Percentiles rank a stretch among this genome's conserved stretches.
Conservation (phyloP, 257 asterid species). For the Ajuga chamaepitys region DNA sequence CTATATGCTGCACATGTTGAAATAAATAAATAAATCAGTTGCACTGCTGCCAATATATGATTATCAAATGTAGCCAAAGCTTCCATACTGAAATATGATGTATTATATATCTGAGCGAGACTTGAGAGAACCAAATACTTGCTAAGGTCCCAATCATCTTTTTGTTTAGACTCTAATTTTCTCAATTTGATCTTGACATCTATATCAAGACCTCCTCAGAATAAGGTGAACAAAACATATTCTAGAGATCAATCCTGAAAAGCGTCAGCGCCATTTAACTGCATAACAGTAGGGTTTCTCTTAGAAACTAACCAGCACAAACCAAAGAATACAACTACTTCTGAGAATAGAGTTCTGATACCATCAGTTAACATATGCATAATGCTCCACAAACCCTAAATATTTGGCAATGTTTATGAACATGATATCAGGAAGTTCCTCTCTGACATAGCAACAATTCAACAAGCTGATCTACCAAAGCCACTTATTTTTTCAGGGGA, state of each 20-base stretch:
- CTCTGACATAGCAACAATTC: background rate
- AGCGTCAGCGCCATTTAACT: background rate
- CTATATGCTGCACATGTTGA: conserved; percentile 63
- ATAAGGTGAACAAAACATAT: background rate
- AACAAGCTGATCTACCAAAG: no score
- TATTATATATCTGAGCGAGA: background rate
- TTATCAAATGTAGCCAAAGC: background rate
- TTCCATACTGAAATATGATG: conserved; percentile 3
- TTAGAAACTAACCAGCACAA: background rate
- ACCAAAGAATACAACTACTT: background rate
- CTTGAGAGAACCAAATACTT: background rate
- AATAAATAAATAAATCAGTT: conserved; percentile 19
- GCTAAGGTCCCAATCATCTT: background rate
- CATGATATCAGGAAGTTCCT: background rate
- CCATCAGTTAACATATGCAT: background rate
- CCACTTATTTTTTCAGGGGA: no score
- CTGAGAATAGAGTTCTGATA: background rate
- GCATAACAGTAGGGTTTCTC: background rate
- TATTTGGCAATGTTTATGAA: background rate
- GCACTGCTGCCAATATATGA: background rate
- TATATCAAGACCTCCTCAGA: background rate
- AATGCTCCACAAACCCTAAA: background rate
- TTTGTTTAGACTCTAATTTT: background rate
- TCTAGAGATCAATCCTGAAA: background rate
- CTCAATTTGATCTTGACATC: background rate